Base-by-base conservation (phyloP, 495 filamentous ascomycete species). In the Trichoderma reesei region DNA sequence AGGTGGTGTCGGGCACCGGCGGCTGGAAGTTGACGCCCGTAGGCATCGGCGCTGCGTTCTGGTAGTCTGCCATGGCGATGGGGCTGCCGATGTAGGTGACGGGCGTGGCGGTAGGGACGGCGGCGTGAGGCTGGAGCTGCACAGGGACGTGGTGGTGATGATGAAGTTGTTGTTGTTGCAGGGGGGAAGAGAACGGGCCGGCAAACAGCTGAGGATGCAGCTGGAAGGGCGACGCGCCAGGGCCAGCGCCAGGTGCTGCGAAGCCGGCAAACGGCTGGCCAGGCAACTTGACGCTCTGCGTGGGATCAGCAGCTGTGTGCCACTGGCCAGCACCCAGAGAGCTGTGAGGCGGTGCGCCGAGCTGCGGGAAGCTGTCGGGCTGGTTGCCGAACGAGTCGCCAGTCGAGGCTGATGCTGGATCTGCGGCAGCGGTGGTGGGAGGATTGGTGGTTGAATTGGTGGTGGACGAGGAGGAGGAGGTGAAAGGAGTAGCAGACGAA, bases 21-120 rank as follows among this genome's bases (percentile, higher is more conserved):
- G 79, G 81, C 62, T 81, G 77, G 64, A 74, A 80, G 70, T 78
- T 74, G 26, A 72, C 65, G 66, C 75, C 70, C 41, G 66, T 65
- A 65, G 68, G 62, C 60, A 70, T 70, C 66, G n/a, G 44, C 36
- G 41, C n/a, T 59, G 54, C 59, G 51, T 64, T 56, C 34, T 63
- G 39, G 48, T 67, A 62, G 16, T 65, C 63, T 39, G 46, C 69
- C 13, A 54, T 37, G 44, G 46, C 60, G 14, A 51, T 64, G 60
- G 36, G 59, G 36, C n/a, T 0, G 4, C 51, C 51, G n/a, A 61
- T n/a, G n/a, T 61, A 61, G 39, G 59, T 61, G 59, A 39, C 20
- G 34, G 26, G 18, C 18, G 61, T n/a, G 34, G 61, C 26, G 26
- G 26, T 26, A 26, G 26, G 26, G 26, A 26, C 26, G 26, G 26